Base-by-base conservation (phyloP, 2,329 filamentous ascomycete species). In the Pleoardoris graminearum region DNA sequence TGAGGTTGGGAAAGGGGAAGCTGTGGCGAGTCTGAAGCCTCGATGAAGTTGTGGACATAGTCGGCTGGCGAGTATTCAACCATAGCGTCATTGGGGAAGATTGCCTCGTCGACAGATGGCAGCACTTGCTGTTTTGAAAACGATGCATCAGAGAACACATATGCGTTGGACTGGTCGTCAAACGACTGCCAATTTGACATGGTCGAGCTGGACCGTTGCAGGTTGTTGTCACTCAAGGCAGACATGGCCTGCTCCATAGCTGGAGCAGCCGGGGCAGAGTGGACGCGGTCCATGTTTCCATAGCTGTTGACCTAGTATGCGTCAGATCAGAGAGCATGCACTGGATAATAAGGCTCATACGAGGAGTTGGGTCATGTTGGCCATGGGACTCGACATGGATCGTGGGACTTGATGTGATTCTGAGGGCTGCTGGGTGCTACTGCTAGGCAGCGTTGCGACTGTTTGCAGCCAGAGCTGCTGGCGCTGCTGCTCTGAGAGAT, bases 11-110 rank as follows among this genome's bases (percentile, higher is more conserved):
- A 47, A 51, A 57, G 55, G 56, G 65, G 53, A 36, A 59, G 51
- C 33, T 65, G 57, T 37, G 63, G 51, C 27, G 65, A 56, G 57
- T 39, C 59, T 30, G 60, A 54, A 45, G 58, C 55, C 49, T 68
- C 62, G 44, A 70, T 65, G 54, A 58, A 67, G 50, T 48, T 71
- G 50, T 44, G 69, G 60, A 73, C 54, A 51, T 69, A 76, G 39
- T 76, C 71, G 48, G 57, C 59, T 42, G 71, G 72, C 37, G 66
- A 64, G 61, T 74, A 75, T 59, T 70, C 71, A 54, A 63, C 57
- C 55, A 69, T 62, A 53, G 56, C 56, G 48, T 51, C 50, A 51
- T 50, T 55, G 47, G 48, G n/a, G 46, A 59, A 55, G 36, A 50
- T 36, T 6, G 58, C 19, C 56, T 69, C 69, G 49, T 59, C 53